Evolutionary conservation across 2,329 filamentous ascomycete species (phyloP).

Genomic region (Cladosporium sp.): DNA sequence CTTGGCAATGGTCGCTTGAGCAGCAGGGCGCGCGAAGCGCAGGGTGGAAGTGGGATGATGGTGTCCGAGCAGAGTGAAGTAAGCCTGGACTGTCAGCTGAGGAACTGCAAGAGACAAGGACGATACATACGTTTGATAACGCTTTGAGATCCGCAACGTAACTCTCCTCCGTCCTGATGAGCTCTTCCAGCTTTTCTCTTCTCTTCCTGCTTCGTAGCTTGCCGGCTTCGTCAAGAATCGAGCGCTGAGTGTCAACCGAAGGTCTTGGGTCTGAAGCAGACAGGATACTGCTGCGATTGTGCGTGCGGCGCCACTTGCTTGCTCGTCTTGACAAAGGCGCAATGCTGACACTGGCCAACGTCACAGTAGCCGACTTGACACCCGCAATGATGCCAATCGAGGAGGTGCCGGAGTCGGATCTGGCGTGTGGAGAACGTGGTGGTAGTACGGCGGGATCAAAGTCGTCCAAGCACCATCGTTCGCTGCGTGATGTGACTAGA

Average conservation of each 20-base stretch:
- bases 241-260: conserved; percentile 59
- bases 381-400: conserved; percentile 80
- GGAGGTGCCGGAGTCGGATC: conserved; percentile 64
- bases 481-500: conserved; percentile 39
- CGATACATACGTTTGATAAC: conserved; percentile 70
- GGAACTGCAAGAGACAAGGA: not conserved
- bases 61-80: conserved; percentile 45
- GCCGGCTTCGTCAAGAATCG: conserved; percentile 66
- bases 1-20: conserved; percentile 53
- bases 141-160: conserved; percentile 88
- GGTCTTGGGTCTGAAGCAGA: conserved; percentile 67
- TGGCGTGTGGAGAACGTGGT: conserved; percentile 37
- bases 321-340: conserved; percentile 62
- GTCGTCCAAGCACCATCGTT: conserved; percentile 43
- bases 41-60: conserved; percentile 28
- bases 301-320: conserved; percentile 60
- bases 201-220: conserved; percentile 72
- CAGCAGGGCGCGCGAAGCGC: conserved; percentile 33
- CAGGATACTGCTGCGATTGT: conserved; percentile 58
- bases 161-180: conserved; percentile 81
- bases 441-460: conserved; percentile 29
- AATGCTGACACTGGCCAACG: conserved; percentile 71
- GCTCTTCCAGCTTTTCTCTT: conserved; percentile 78
- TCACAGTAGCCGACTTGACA: conserved; percentile 79
- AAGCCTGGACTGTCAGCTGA: conserved; percentile 38